phyloP scores from a whole-genome alignment of 2,329 filamentous ascomycete species.

The Pleurostoma richardsiae region DNA sequence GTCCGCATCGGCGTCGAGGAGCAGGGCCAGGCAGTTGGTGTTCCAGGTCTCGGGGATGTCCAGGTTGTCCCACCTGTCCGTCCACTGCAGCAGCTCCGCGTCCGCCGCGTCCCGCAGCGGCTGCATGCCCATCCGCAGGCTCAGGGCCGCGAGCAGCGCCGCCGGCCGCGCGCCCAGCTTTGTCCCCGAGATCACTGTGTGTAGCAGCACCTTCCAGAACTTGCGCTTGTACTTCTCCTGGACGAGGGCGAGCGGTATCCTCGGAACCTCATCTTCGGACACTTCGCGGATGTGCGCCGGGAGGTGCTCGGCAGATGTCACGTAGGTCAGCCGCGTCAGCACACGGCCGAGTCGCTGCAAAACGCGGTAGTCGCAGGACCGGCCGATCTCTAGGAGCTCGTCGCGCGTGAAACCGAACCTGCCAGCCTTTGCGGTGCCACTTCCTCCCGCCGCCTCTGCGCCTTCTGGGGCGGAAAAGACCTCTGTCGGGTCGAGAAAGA shows the following conservation, averaged over 20 bases:
- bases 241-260: slow-evolving; percentile 37
- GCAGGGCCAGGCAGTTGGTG: slow-evolving; percentile 33
- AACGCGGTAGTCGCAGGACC: too few species aligned
- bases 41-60: slow-evolving; percentile 46
- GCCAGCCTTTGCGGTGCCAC: slow-evolving; percentile 12
- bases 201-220: slow-evolving; percentile 45
- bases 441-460: slow-evolving; percentile 4
- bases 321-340: too few species aligned
- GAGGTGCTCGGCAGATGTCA: too few species aligned
- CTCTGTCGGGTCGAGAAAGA: slow-evolving; percentile 44
- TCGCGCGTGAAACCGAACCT: too few species aligned
- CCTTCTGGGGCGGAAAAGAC: slow-evolving; percentile 19
- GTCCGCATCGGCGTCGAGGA: slow-evolving; percentile 39
- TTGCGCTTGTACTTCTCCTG: slow-evolving; percentile 22
- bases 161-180: slow-evolving; percentile 37
- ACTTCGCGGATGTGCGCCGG: slow-evolving; percentile 34
- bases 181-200: slow-evolving; percentile 42
- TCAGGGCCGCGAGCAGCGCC: slow-evolving; percentile 39
- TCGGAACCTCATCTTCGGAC: slow-evolving; percentile 25
- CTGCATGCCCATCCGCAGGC: slow-evolving; percentile 40
- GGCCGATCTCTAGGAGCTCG: too few species aligned
- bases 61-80: slow-evolving; percentile 39
- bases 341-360: too few species aligned
- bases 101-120: slow-evolving; percentile 33
- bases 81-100: slow-evolving; percentile 32